Evolutionary conservation across 2,329 filamentous ascomycete genomes (phyloP).

Genomic region (Arachnomyces sp.): DNA sequence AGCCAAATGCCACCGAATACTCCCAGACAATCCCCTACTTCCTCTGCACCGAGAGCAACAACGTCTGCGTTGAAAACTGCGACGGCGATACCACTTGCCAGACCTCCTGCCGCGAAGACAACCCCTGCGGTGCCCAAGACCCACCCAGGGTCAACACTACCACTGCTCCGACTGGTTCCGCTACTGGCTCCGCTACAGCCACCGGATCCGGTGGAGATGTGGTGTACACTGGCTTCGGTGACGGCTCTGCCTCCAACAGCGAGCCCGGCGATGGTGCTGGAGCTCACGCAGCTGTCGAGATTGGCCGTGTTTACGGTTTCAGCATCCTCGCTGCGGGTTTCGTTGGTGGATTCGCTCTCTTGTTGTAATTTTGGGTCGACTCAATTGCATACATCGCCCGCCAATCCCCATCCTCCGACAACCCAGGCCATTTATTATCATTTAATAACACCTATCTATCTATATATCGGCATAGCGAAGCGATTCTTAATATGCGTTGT

Average conservation of each 20-base stretch:
- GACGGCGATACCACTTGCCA: conserved; percentile 41
- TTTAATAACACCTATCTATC: too few relatives aligned
- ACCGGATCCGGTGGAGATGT: conserved; percentile 24
- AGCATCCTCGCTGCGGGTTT: conserved; percentile 47
- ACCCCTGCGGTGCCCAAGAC: conserved; percentile 55
- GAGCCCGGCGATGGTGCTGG: conserved; percentile 25
- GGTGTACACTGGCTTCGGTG: conserved; percentile 39
- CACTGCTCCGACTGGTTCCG: conserved; percentile 28
- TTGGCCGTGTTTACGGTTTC: conserved; percentile 50
- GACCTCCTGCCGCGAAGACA: conserved; percentile 41
- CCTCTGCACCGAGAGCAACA: conserved; percentile 50
- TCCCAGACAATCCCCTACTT: conserved; percentile 56
- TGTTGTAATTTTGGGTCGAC: conserved; percentile 33
- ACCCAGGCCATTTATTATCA: too few relatives aligned
- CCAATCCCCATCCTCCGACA: too few relatives aligned
- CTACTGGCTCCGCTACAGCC: conserved; percentile 25
- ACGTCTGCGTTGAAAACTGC: conserved; percentile 47
- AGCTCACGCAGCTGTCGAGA: conserved; percentile 38
- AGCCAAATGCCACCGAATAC: conserved; percentile 54
- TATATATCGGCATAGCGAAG: too few relatives aligned
- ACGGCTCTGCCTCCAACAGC: conserved; percentile 24
- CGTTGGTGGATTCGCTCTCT: conserved; percentile 49
- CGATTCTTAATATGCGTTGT: too few relatives aligned
- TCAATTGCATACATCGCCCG: too few relatives aligned
- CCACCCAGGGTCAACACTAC: conserved; percentile 48